phyloP scores from a whole-genome alignment of 139 green algal species.

The Closterium sp. region DNA sequence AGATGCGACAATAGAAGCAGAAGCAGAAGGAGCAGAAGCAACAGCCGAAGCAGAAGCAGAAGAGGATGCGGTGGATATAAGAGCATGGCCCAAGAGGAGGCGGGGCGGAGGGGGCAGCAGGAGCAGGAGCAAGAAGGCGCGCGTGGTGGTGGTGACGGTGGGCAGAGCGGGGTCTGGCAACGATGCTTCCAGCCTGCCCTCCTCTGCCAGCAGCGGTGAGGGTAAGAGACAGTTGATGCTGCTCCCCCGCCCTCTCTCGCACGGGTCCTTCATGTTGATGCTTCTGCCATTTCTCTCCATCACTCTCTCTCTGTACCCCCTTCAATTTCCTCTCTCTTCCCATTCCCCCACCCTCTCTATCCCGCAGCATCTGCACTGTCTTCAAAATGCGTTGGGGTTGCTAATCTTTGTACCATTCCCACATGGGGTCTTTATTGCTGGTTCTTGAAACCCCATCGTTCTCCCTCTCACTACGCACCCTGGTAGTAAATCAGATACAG shows the following conservation, averaged over 20 bases:
- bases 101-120: background rate
- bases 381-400: too few relatives aligned
- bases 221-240: background rate
- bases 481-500: too few relatives aligned
- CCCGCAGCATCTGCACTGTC: too few relatives aligned
- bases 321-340: too few relatives aligned
- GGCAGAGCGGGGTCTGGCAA: background rate
- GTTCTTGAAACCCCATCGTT: too few relatives aligned
- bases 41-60: background rate
- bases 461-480: too few relatives aligned
- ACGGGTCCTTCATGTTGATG: background rate
- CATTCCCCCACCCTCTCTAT: too few relatives aligned
- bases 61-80: background rate
- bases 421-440: too few relatives aligned
- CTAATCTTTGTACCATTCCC: too few relatives aligned
- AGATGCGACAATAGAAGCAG: background rate
- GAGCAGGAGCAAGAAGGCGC: conserved; percentile 9
- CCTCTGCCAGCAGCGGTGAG: background rate
- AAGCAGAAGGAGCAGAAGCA: background rate
- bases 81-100: background rate
- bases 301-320: too few relatives aligned
- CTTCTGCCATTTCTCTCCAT: too few relatives aligned
- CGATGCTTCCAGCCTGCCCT: background rate
- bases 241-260: background rate
- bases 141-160: background rate